Percentiles rank a stretch among this genome's conserved stretches.
These are phyloP conservation scores for Neurospora crassa DNA, from an alignment of 2,329 filamentous ascomycete species.

Conservation along the genomic window DNA sequence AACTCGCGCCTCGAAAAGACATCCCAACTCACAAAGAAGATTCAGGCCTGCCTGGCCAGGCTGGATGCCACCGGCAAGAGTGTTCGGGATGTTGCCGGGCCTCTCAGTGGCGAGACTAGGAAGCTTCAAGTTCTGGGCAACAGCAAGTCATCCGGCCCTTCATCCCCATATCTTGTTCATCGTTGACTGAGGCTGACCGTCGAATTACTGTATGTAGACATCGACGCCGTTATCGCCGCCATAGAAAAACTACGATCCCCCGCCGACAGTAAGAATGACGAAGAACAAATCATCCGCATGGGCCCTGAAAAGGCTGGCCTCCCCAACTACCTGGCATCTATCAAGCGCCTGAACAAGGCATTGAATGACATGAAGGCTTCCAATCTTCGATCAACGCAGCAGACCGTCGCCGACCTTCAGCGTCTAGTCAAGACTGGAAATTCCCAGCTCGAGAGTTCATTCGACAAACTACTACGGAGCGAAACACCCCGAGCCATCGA, in stretches of 20 bases:
- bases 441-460: conserved; percentile 73
- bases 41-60: conserved; percentile 74
- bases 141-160: conserved; percentile 40
- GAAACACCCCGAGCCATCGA: conserved; percentile 77
- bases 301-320: conserved; percentile 80
- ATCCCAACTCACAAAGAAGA: conserved; percentile 87
- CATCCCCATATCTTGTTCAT: not conserved
- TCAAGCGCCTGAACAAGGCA: conserved; percentile 83
- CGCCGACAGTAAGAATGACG: conserved; percentile 82
- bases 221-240: conserved; percentile 74
- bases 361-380: conserved; percentile 75
- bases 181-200: conserved; percentile 13
- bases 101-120: conserved; percentile 86
- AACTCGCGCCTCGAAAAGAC: conserved; percentile 81
- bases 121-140: conserved; percentile 77
- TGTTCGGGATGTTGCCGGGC: conserved; percentile 84
- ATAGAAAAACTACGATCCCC: conserved; percentile 85
- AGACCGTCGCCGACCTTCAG: conserved; percentile 72
- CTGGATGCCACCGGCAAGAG: conserved; percentile 83
- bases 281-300: conserved; percentile 82
- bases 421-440: conserved; percentile 71
- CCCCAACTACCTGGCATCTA: conserved; percentile 74
- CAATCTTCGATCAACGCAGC: conserved; percentile 87
- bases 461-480: conserved; percentile 63
- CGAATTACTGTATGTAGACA: conserved; percentile 42